phyloP scores from a whole-genome alignment of 371 early-diverging fungal species.

The Mortierella sp. region DNA sequence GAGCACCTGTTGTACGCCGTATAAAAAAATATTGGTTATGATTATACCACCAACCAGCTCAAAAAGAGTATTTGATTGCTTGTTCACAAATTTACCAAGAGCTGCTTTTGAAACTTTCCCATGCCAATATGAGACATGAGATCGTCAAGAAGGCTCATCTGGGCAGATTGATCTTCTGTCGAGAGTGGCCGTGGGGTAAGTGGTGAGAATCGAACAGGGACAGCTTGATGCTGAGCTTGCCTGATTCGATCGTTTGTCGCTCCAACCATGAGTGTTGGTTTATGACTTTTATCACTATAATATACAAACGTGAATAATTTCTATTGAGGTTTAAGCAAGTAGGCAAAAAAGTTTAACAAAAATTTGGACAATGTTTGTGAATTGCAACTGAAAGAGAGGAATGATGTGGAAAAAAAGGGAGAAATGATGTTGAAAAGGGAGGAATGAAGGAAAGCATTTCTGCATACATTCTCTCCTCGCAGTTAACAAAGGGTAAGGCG shows the following conservation, averaged over 20 bases:
- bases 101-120: conserved; percentile 80
- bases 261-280: background rate
- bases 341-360: background rate
- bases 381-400: background rate
- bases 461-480: no score
- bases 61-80: background rate
- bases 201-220: background rate
- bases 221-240: background rate
- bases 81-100: conserved; percentile 66
- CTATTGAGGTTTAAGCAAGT: background rate
- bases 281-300: no score
- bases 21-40: background rate
- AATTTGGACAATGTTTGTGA: no score
- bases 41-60: background rate
- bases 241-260: background rate
- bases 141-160: conserved; percentile 61
- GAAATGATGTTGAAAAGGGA: background rate
- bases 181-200: conserved; percentile 23
- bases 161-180: conserved; percentile 36
- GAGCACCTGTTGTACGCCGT: conserved; percentile 68
- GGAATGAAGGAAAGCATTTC: background rate
- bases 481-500: no score
- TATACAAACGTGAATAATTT: no score
- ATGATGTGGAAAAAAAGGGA: background rate
- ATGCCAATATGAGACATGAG: conserved; percentile 80